Conservation (phyloP, 2,329 filamentous ascomycete species). For the Phoma sp. region DNA sequence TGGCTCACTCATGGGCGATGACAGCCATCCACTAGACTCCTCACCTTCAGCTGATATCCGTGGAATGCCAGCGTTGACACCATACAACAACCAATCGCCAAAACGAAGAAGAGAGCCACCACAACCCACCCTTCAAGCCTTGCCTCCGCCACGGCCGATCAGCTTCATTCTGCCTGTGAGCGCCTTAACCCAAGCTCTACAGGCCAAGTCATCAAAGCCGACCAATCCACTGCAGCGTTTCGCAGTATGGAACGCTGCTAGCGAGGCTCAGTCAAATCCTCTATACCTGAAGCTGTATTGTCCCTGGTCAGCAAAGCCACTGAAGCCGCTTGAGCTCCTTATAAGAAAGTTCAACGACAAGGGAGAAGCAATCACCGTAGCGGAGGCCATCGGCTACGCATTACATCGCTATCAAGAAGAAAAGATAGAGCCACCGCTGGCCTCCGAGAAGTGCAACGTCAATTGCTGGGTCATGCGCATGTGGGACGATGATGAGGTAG, state of each 20-base stretch:
- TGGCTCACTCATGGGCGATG: conserved; percentile 71
- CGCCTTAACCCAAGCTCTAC: conserved; percentile 73
- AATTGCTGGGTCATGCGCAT: conserved; percentile 84
- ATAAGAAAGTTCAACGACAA: conserved; percentile 73
- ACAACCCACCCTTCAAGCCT: conserved; percentile 62
- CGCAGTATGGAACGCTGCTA: conserved; percentile 76
- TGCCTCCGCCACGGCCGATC: conserved; percentile 75
- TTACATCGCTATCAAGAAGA: conserved; percentile 81
- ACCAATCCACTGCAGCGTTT: conserved; percentile 78
- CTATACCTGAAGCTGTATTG: conserved; percentile 79
- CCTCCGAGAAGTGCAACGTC: conserved; percentile 71
- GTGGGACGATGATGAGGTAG: conserved; percentile 83
- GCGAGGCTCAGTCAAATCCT: conserved; percentile 69
- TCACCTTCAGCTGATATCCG: conserved; percentile 54
- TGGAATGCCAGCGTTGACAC: conserved; percentile 51
- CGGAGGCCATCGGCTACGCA: conserved; percentile 80
- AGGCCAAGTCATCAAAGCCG: conserved; percentile 72
- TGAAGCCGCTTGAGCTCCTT: conserved; percentile 72
- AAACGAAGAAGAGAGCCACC: conserved; percentile 61
- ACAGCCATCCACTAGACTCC: conserved; percentile 64
- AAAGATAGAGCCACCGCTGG: conserved; percentile 70
- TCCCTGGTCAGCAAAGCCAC: conserved; percentile 69
- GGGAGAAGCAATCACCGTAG: conserved; percentile 72
- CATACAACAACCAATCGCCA: conserved; percentile 60
- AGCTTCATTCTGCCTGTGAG: conserved; percentile 74